Base-by-base conservation (phyloP, 768 basidiomycete species). In the Leccinum uliginosum region DNA sequence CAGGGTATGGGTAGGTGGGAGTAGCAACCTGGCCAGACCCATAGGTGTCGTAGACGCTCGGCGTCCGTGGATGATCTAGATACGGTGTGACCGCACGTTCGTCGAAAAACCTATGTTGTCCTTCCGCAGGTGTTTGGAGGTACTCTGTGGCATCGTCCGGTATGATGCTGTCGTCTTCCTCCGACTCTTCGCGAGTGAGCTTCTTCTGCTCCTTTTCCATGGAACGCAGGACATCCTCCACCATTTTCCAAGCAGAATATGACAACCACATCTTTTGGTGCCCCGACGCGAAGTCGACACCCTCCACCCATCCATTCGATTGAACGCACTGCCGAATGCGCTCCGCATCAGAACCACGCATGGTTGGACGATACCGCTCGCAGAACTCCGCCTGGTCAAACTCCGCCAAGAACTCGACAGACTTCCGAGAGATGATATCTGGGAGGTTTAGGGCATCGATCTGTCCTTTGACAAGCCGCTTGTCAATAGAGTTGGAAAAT, bases 401-500 rank as follows among this genome's bases (percentile, higher is more conserved):
- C 60, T 83, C 80, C 27, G 76, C 77, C 44, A 80, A 69, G 58
- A 79, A 84, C 44, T 87, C 85, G 38, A 73, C 66, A 53, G 73
- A 76, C 52, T 72, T 75, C 23, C 79, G 73, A n/a, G 74, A 74
- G 45, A 84, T 74, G 64, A 81, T 67, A 58, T 83, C 80, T 1
- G 82, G 76, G 17, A 86, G 72, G 30, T 82, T 76, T 21, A 84
- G 73, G 12, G 78, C 73, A 44, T 75, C 75, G 17, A 86, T 78
- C 59, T 86, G 84, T 3, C 74, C 68, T 67, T 83, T 84, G 57
- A 85, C 81, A 24, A 82, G 74, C 8, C 82, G 80, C 68, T 82
- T 83, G 68, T 86, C 85, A 60, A 86, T 80, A 21, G 83, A 83
- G 59, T 83, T 84, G 9, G 83, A 77, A 15, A 81, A 80, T 6